These are phyloP conservation scores for Trypanosoma brucei DNA, from an alignment of 208 protist species.

Conservation along the genomic window DNA sequence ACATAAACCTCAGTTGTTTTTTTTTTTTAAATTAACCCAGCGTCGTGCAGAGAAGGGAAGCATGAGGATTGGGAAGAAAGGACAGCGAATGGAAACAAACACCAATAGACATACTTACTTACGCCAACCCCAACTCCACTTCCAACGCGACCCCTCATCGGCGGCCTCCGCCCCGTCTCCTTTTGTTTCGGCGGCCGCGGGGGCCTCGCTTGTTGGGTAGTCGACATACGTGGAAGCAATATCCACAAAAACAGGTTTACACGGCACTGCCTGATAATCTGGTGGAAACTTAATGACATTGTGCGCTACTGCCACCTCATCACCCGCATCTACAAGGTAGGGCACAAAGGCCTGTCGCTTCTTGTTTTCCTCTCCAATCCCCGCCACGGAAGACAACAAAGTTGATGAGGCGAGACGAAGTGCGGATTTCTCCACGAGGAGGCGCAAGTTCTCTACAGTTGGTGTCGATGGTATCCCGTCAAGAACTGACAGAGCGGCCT, in stretches of 20 bases:
- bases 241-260: conserved; percentile 84
- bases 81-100: background rate
- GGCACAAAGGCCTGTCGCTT: background rate
- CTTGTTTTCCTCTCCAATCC: conserved; percentile 15
- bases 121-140: conserved; percentile 36
- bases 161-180: background rate
- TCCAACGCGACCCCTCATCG: conserved; percentile 27
- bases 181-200: conserved; percentile 1
- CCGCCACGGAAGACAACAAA: conserved; percentile 20
- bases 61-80: background rate
- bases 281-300: conserved; percentile 75
- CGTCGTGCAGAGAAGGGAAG: background rate
- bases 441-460: conserved; percentile 28
- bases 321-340: conserved; percentile 37
- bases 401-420: conserved; percentile 37
- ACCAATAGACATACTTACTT: background rate
- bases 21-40: no score
- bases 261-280: conserved; percentile 67
- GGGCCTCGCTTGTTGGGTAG: conserved; percentile 28
- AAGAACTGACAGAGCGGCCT: conserved; percentile 41
- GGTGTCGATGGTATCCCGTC: conserved; percentile 8
- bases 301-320: conserved; percentile 41
- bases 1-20: no score
- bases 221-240: conserved; percentile 77
- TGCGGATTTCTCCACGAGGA: conserved; percentile 32